Percentiles rank a stretch among this genome's conserved stretches.
Conservation (phyloP, 1,284 basidiomycete genomes). For the Fomitopsis betulina region DNA sequence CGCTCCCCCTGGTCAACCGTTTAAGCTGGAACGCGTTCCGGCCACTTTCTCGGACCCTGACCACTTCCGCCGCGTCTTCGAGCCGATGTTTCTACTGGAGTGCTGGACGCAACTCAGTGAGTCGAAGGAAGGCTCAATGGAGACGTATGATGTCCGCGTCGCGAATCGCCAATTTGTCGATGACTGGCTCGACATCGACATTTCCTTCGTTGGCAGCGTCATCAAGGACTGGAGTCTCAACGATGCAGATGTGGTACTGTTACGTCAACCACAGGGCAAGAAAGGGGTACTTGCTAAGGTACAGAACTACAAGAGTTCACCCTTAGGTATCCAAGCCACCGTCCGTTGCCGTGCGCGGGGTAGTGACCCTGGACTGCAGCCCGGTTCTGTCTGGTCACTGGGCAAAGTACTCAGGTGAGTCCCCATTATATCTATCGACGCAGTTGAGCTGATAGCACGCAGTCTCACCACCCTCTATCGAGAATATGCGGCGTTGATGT, state of each 20-base stretch:
- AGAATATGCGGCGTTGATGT: conserved; percentile 87
- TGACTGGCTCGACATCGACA: conserved; percentile 72
- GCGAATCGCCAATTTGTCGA: conserved; percentile 62
- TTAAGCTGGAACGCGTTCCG: conserved; percentile 47
- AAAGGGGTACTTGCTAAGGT: conserved; percentile 75
- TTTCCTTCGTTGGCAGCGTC: conserved; percentile 51
- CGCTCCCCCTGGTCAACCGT: conserved; percentile 44
- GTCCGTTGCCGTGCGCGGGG: conserved; percentile 43
- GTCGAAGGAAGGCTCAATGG: conserved; percentile 63
- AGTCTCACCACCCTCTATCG: conserved; percentile 90
- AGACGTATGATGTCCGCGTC: conserved; percentile 55
- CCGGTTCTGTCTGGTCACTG: conserved; percentile 69
- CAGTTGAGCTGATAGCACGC: background rate
- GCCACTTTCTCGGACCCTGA: conserved; percentile 60
- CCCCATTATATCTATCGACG: background rate
- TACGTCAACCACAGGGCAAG: conserved; percentile 50
- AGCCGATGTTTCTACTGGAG: conserved; percentile 88
- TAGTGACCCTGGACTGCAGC: conserved; percentile 57
- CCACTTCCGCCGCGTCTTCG: conserved; percentile 76
- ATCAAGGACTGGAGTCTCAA: conserved; percentile 70
- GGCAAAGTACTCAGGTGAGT: conserved; percentile 81
- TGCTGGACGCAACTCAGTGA: conserved; percentile 88
- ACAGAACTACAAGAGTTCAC: conserved; percentile 54
- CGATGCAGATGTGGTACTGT: conserved; percentile 78
- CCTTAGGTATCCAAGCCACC: conserved; percentile 45